Conservation (phyloP, 1,284 basidiomycete species). For the Xanthoconium separans region DNA sequence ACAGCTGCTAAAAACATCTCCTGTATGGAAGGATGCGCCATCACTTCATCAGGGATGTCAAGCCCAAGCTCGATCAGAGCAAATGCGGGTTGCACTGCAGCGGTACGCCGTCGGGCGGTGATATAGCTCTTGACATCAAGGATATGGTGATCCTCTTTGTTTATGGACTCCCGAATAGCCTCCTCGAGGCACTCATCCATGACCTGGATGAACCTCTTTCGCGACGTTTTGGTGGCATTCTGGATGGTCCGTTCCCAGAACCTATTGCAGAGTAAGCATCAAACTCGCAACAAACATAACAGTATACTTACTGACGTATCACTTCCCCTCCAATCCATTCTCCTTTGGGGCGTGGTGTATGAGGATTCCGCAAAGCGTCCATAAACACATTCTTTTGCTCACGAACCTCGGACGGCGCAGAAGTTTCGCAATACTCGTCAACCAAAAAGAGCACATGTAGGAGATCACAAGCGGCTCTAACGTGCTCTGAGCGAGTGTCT, state of each 20-base stretch:
- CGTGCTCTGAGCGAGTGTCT: neutral
- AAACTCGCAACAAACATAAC: too few relatives aligned
- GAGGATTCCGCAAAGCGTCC: conserved; percentile 34
- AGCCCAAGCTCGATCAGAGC: conserved; percentile 10
- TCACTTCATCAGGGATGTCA: conserved; percentile 21
- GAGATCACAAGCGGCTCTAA: conserved; percentile 26
- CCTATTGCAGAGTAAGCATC: neutral
- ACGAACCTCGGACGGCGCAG: conserved; percentile 18
- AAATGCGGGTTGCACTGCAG: conserved; percentile 10
- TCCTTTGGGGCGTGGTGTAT: conserved; percentile 14
- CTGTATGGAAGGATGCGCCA: conserved; percentile 14
- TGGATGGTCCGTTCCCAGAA: conserved; percentile 16
- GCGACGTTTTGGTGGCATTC: conserved; percentile 3
- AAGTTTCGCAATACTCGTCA: too few relatives aligned
- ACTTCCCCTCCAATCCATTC: conserved; percentile 25
- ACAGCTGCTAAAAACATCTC: conserved; percentile 10
- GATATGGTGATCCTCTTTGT: conserved; percentile 30
- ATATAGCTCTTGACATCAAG: conserved; percentile 37
- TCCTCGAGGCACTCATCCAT: conserved; percentile 35
- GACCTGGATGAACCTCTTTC: conserved; percentile 33
- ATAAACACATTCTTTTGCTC: conserved; percentile 34
- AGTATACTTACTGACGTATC: conserved; percentile 16
- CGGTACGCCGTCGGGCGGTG: conserved; percentile 9
- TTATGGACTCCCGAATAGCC: conserved; percentile 37
- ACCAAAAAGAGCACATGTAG: conserved; percentile 41